Evolutionary conservation across 495 filamentous ascomycete species (phyloP), one percentile per base, ranked within the genome.

Genomic region (Neurospora sp.): DNA sequence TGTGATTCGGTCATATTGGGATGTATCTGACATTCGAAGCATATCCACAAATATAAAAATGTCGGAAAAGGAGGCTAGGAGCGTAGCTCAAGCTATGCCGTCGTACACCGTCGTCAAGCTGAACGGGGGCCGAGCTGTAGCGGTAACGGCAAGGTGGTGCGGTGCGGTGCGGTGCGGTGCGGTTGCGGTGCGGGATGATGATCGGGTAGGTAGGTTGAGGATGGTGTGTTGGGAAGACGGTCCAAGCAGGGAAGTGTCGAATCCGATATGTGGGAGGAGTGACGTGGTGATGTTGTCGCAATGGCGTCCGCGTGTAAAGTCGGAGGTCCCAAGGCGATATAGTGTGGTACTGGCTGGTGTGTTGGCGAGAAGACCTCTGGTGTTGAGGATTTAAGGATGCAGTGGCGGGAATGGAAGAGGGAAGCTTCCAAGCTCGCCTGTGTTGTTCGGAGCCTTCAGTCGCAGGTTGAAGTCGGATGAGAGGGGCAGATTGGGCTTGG

Each of bases 1-100:
- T 91, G 93, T 87, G 83, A 83, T 86, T 91, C 89, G 83, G 89
- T 88, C 92, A 94, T 94, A 80, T 79, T 89, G 88, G 14, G 31
- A 35, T 18, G 53, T 65, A 69, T 48, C 70, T 68, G 70, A 68
- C 75, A 72, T 77, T 71, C 70, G 44, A 71, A 75, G 77, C 80
- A 82, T 82, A 70, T 78, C 80, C 77, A 76, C 78, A 69, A 53
- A 27, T 74, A 40, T 61, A 41, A 31, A 27, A 11, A 38, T 65
- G 37, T 73, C 39, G 69, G 71, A 7, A 35, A 70, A 68, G 40
- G 35, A 59, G 41, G 65, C 14, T 39, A 39, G 18, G 27, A 6
- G 44, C 22, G 70, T 39, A 31, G 20, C 20, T 65, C 40, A 41
- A 41, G 46, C 44, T 46, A 22, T 40, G 68, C n/a, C 48, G 48